Conservation (phyloP, 192 early-diverging fungal species). For the Funneliformis geosporum region DNA sequence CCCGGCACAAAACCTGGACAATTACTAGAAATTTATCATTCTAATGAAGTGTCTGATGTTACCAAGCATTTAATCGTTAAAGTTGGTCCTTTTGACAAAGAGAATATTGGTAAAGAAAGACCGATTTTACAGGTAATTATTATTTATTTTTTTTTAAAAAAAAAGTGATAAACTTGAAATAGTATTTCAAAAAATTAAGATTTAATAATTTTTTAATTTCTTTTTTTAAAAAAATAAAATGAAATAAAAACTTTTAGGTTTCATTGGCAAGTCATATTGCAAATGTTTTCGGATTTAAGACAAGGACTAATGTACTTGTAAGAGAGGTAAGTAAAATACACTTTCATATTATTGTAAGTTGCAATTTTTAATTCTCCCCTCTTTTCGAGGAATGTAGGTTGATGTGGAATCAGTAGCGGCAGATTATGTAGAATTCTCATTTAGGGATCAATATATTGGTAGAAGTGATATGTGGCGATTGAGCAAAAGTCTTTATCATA, state of each 20-base stretch:
- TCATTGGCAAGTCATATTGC: slow-evolving; percentile 72
- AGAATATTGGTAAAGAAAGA: slow-evolving; percentile 46
- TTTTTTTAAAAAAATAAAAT: too few species aligned
- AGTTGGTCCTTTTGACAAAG: slow-evolving; percentile 52
- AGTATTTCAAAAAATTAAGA: too few species aligned
- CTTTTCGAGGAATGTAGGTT: slow-evolving; percentile 46
- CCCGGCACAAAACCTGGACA: slow-evolving; percentile 61
- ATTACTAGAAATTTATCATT: slow-evolving; percentile 62
- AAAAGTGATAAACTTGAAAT: too few species aligned
- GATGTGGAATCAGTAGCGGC: slow-evolving; percentile 67
- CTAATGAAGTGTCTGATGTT: slow-evolving; percentile 32
- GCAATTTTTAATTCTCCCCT: background rate
- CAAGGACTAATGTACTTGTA: slow-evolving; percentile 63
- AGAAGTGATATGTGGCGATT: slow-evolving; percentile 94
- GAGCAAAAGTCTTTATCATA: slow-evolving; percentile 65
- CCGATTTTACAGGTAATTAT: slow-evolving; percentile 59
- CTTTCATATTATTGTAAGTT: background rate
- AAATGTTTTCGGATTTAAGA: slow-evolving; percentile 57
- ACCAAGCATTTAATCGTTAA: slow-evolving; percentile 54
- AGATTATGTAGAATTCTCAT: slow-evolving; percentile 81
- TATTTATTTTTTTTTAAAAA: background rate
- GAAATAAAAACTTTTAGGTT: too few species aligned
- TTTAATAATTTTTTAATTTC: too few species aligned
- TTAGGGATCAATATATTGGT: slow-evolving; percentile 90
- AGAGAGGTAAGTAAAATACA: slow-evolving; percentile 50